These are phyloP conservation scores for Entrophospora sp. DNA, from an alignment of 192 early-diverging fungal genomes.

Conservation along the genomic window DNA sequence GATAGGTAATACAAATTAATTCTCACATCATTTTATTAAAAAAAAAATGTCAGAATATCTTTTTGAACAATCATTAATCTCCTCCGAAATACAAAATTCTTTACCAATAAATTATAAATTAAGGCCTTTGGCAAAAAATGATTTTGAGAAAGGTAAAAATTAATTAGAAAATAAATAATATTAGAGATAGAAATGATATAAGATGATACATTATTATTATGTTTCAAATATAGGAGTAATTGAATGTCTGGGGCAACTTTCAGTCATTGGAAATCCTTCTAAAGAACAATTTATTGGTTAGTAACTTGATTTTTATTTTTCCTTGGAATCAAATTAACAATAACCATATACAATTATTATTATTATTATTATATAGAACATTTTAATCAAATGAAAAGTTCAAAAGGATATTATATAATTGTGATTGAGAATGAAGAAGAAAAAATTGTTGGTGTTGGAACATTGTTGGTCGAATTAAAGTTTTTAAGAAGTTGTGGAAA, in stretches of 20 bases:
- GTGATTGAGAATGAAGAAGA: conserved; percentile 69
- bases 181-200: background rate
- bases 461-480: conserved; percentile 86
- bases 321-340: background rate
- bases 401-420: conserved; percentile 62
- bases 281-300: conserved; percentile 61
- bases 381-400: conserved; percentile 66
- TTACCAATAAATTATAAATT: conserved; percentile 63
- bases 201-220: background rate
- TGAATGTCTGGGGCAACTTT: conserved; percentile 65
- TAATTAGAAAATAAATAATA: background rate
- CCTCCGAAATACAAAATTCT: conserved; percentile 43
- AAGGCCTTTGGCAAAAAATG: conserved; percentile 65
- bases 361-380: conserved; percentile 39
- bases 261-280: conserved; percentile 65
- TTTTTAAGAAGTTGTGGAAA: conserved; percentile 74
- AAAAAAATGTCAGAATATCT: conserved; percentile 16
- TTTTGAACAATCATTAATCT: conserved; percentile 51
- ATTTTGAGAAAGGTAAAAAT: conserved; percentile 70
- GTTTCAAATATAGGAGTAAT: conserved; percentile 32
- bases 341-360: background rate
- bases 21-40: no score
- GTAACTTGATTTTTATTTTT: background rate
- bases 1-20: no score
- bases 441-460: conserved; percentile 75